phyloP scores from a whole-genome alignment of 169 alveolate genomes.

The Babesia ovata region DNA sequence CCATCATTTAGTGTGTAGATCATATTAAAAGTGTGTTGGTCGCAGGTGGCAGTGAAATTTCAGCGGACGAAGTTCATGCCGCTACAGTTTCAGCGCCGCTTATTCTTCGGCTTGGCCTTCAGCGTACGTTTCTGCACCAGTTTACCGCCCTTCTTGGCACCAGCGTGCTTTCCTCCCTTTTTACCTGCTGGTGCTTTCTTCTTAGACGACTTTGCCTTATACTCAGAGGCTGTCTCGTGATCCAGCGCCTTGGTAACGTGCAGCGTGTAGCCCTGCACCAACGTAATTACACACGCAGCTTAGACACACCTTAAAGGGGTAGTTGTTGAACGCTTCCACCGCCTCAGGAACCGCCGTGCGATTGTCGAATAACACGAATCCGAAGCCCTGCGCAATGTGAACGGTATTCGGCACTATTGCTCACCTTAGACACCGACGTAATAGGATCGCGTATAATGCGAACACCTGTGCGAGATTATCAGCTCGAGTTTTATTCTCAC shows the following conservation, averaged over 20 bases:
- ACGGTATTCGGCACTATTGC: background rate
- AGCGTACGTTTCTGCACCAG: background rate
- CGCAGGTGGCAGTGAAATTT: conserved; percentile 9
- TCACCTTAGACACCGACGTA: conserved; percentile 55
- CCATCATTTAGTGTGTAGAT: conserved; percentile 37
- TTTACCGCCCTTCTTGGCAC: background rate
- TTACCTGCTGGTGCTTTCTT: conserved; percentile 1
- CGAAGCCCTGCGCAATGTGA: conserved; percentile 45
- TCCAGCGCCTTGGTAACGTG: conserved; percentile 61
- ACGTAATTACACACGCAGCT: no score
- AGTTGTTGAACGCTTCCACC: conserved; percentile 44
- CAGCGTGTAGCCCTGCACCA: conserved; percentile 57
- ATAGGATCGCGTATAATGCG: conserved; percentile 56
- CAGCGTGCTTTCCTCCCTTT: background rate
- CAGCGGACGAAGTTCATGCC: conserved; percentile 4
- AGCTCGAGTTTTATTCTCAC: background rate
- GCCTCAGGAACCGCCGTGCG: conserved; percentile 63
- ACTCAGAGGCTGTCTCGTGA: conserved; percentile 26
- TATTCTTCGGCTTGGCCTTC: background rate
- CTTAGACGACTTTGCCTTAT: conserved; percentile 25
- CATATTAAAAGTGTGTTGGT: conserved; percentile 13
- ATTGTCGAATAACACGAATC: conserved; percentile 59
- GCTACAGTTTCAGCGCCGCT: conserved; percentile 4
- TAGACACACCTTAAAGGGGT: conserved; percentile 29
- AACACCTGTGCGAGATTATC: background rate